phyloP scores from a whole-genome alignment of 805 yeast species.

The Ogataea angusta region DNA sequence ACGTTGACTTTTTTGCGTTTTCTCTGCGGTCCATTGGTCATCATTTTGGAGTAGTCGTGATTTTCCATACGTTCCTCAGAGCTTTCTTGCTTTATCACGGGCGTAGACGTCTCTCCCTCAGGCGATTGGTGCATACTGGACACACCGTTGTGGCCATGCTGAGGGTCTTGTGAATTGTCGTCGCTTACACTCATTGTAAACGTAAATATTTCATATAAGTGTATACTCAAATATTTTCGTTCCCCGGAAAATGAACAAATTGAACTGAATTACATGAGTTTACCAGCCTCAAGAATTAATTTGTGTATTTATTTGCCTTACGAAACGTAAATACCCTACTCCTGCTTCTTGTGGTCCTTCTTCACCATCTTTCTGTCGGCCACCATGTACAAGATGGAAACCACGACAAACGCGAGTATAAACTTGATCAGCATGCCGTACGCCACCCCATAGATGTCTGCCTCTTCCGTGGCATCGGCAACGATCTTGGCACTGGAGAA shows the following conservation, averaged over 20 bases:
- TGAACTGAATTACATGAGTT: not conserved
- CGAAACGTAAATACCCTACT: not conserved
- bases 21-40: not conserved
- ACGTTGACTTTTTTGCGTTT: constrained; percentile 50
- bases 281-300: no score
- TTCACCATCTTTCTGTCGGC: constrained; percentile 20
- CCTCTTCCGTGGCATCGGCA: constrained; percentile 6
- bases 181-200: constrained; percentile 5
- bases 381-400: constrained; percentile 20
- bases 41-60: not conserved
- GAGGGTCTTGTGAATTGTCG: not conserved
- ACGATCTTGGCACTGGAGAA: constrained; percentile 15
- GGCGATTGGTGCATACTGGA: no score
- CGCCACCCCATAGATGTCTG: constrained; percentile 12
- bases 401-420: constrained; percentile 22
- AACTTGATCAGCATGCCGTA: constrained; percentile 25
- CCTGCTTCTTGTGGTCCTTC: constrained; percentile 8
- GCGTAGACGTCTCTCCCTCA: not conserved
- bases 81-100: constrained; percentile 1
- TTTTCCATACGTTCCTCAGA: not conserved
- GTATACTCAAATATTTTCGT: not conserved
- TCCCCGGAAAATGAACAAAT: constrained; percentile 1
- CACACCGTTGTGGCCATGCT: not conserved
- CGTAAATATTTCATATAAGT: not conserved
- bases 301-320: not conserved